Base-by-base conservation (phyloP, 768 basidiomycete species). In the Cystofilobasidium bisporidii region DNA sequence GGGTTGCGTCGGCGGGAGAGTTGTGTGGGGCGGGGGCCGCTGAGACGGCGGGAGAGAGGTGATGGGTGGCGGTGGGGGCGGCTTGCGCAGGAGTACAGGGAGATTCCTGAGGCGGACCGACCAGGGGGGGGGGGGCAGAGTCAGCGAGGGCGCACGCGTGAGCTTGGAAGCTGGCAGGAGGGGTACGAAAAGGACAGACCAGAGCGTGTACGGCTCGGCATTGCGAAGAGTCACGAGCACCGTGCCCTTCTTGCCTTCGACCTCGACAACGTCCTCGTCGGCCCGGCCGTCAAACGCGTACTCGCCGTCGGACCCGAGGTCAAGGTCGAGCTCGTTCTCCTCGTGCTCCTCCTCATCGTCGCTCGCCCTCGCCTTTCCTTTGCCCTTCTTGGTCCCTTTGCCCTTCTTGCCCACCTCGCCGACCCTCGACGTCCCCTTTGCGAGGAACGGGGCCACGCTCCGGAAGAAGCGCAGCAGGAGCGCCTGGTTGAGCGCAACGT, bases 401-500 rank as follows among this genome's bases (percentile, higher is more conserved):
- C 57, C 17, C 3, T 40, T 24, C n/a, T 67, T 63, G 57, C 22
- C 61, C 11, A 56, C 60, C 81, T 85, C 63, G 79, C 79, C 73
- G 86, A 53, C 82, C 72, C 18, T 83, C 76, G 38, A 66, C 0
- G 73, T 71, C 14, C 89, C 93, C 24, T 72, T 71, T 14, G 79
- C 78, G 30, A 98, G 78, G 28, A 87, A 76, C 10, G 81, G 79
- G 0, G 85, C 80, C 32, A 84, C 87, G 20, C 87, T 89, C 22
- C 86, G 83, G 58, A 97, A 79, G 75, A 96, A 96, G 8, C 83
- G 85, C 32, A 96, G 81, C 38, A 97, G 78, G 24, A 96, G 81
- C 24, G 85, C 73, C 73, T 98, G 94, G 76, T 98, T 96, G 9
- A 87, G 86, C 20, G 88, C 78, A 68, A 97, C 89, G 77, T 96